Conservation (phyloP, 192 early-diverging fungal species). For the Backusella tarrabulga region DNA sequence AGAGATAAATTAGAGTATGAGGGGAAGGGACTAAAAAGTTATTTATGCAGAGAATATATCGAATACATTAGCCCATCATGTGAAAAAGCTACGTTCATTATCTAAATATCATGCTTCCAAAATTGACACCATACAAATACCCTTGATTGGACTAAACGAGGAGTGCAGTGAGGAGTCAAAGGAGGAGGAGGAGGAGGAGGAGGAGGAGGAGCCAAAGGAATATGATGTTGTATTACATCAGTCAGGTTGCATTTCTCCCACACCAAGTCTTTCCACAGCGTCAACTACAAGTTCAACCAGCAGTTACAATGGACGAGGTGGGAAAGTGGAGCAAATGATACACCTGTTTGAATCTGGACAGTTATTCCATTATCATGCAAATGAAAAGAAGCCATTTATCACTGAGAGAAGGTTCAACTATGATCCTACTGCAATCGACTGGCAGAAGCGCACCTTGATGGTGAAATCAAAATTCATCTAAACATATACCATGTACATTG, state of each 20-base stretch:
- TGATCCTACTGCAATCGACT: neutral
- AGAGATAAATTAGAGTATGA: neutral
- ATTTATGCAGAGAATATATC: neutral
- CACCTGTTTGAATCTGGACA: conserved; percentile 1
- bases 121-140: neutral
- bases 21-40: neutral
- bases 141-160: neutral
- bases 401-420: neutral
- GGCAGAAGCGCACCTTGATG: neutral
- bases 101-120: neutral
- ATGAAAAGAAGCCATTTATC: neutral
- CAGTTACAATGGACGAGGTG: neutral
- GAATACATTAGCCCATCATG: neutral
- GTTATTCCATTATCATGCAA: neutral
- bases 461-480: neutral
- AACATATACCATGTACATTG: neutral
- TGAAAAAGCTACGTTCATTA: neutral
- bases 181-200: neutral
- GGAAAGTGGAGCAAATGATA: neutral
- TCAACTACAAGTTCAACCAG: neutral
- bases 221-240: neutral
- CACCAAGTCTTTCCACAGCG: neutral
- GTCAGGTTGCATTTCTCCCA: neutral
- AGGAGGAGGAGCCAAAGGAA: neutral
- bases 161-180: neutral